Conservation (phyloP, 495 filamentous ascomycete genomes). For the Neurospora sp. region DNA sequence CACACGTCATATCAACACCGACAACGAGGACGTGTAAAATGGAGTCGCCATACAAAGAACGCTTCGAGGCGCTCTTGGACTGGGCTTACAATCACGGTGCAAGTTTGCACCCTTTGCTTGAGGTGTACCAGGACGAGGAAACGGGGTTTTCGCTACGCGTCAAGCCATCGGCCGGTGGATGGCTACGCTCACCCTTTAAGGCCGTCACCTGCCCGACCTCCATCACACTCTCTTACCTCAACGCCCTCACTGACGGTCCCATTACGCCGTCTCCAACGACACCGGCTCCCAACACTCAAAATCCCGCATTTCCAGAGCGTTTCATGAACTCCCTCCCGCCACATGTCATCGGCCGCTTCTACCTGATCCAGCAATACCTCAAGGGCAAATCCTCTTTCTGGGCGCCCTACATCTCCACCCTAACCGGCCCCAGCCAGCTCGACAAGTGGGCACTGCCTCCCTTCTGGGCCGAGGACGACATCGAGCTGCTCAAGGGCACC, state of each 20-base stretch:
- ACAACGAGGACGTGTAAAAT: constrained; percentile 1
- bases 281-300: background rate
- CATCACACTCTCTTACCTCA: constrained; percentile 35
- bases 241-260: constrained; percentile 28
- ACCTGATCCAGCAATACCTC: constrained; percentile 39
- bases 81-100: constrained; percentile 32
- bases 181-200: constrained; percentile 14
- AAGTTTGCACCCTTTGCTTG: constrained; percentile 29
- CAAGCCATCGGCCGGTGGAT: constrained; percentile 10
- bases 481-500: constrained; percentile 37
- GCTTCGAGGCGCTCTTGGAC: constrained; percentile 12
- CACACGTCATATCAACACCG: background rate
- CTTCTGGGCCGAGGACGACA: constrained; percentile 36
- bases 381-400: constrained; percentile 36
- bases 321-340: constrained; percentile 31
- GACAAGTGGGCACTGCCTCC: constrained; percentile 29
- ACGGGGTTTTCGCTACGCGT: constrained; percentile 37
- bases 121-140: constrained; percentile 33
- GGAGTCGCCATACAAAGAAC: constrained; percentile 12
- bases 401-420: constrained; percentile 40
- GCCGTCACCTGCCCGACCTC: constrained; percentile 30
- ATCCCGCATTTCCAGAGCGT: constrained; percentile 22
- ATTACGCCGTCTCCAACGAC: background rate
- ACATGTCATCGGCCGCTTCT: constrained; percentile 39
- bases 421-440: constrained; percentile 39